These are phyloP conservation scores for slime mould (Dictyostelium discoideum) DNA, from an alignment of 78 protist species.

Conservation along the genomic window dicty_2.7 NC_007091.3:4992501-4993000, in stretches of 20 bases:
- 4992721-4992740: constrained; percentile 13
- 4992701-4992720: constrained; percentile 10
- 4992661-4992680: background rate
- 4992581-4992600: constrained; percentile 90
- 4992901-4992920: constrained; percentile 84
- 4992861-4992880: constrained; percentile 61
- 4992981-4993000: background rate
- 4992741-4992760: constrained; percentile 59
- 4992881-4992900: constrained; percentile 55
- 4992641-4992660: constrained; percentile 13
- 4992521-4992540: constrained; percentile 63
- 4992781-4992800: constrained; percentile 58
- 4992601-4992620: constrained; percentile 70
- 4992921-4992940: constrained; percentile 62
- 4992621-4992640: constrained; percentile 85
- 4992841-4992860: constrained; percentile 55
- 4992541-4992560: constrained; percentile 76
- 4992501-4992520: constrained; percentile 68
- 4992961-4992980: constrained; percentile 31
- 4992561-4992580: constrained; percentile 66
- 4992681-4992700: constrained; percentile 76
- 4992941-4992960: constrained; percentile 35
- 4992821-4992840: constrained; percentile 10
- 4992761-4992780: constrained; percentile 13
- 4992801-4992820: constrained; percentile 79